Evolutionary conservation across 805 yeast species (phyloP).

Genomic region (Saccharomycopsis synnaedendra): DNA sequence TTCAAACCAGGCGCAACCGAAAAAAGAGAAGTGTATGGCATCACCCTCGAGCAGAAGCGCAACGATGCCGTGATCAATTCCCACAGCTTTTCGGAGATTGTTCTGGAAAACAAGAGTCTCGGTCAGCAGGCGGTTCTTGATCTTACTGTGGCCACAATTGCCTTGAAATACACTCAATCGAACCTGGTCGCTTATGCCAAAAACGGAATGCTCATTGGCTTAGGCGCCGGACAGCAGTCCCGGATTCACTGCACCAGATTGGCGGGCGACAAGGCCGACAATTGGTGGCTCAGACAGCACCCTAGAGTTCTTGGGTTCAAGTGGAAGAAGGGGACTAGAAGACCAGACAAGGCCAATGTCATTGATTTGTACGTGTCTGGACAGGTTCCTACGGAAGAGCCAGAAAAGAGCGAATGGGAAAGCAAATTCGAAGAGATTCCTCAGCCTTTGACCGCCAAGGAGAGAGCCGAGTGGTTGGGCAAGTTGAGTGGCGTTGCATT

Average conservation of each 20-base stretch:
- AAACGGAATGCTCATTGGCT: conserved; percentile 98
- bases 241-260: conserved; percentile 98
- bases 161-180: conserved; percentile 94
- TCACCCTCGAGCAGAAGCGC: conserved; percentile 91
- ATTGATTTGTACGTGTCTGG: conserved; percentile 87
- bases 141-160: conserved; percentile 93
- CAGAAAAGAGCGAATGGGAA: conserved; percentile 88
- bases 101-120: conserved; percentile 73
- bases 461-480: conserved; percentile 78
- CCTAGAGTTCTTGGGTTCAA: conserved; percentile 85
- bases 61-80: conserved; percentile 94
- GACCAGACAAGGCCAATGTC: conserved; percentile 97
- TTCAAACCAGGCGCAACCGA: conserved; percentile 73
- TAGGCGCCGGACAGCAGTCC: conserved; percentile 99
- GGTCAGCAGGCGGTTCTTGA: conserved; percentile 90
- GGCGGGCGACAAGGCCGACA: conserved; percentile 98
- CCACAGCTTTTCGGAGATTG: conserved; percentile 83
- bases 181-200: conserved; percentile 98
- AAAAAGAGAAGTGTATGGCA: conserved; percentile 93
- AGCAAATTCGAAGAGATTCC: conserved; percentile 72
- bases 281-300: conserved; percentile 99
- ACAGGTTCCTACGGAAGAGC: conserved; percentile 85
- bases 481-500: conserved; percentile 80
- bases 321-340: conserved; percentile 97
- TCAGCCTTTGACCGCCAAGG: conserved; percentile 66